Base-by-base conservation (phyloP, 2,329 filamentous ascomycete species). In the Talaromyces atroroseus region DNA sequence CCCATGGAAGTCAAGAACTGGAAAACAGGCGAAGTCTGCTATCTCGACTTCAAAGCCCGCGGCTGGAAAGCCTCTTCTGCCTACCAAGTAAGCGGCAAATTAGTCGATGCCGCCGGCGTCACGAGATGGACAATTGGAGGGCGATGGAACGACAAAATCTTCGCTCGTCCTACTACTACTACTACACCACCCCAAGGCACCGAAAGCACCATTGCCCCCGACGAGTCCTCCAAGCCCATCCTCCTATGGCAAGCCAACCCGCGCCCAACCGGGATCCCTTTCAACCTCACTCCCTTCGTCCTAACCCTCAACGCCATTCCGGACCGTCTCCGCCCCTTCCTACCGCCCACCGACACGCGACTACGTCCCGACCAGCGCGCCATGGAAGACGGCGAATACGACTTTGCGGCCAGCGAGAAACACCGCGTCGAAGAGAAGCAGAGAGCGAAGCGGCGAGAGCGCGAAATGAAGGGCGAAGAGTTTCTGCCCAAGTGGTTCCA, bases 321-420 rank as follows among this genome's bases (percentile, higher is more conserved):
- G 54, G 89, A 95, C n/a, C 78, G 82, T n/a, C 80, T 99, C 18
- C 78, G 76, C 52, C 83, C 87, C 4, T 84, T 87, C 75, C 76
- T 99, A 16, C 89, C 94, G 38, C 94, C 94, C 0, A 99, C 94
- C 0, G 94, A 99, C 71, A 95, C 92, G 1, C 82, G 94, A n/a
- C 78, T 96, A 32, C 82, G 94, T 29, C 92, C 94, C 0, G 94
- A 99, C 72, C 94, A 99, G 76, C 82, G 94, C 11, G 94, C 94
- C 1, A 99, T 99, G 94, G 94, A 99, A 71, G 92, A 97, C 60
- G 94, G 92, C n/a, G 84, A 92, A 73, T 99, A 99, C 68, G 92
- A 97, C 66, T 80, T 94, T 58, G 94, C 94, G 1, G 94, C 92
- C 0, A 83, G 82, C 5, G 94, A 99, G 78, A 99, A 99, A 82